These are phyloP conservation scores for Rickenella mellea DNA, from an alignment of 768 basidiomycete genomes.

Conservation along the genomic window DNA sequence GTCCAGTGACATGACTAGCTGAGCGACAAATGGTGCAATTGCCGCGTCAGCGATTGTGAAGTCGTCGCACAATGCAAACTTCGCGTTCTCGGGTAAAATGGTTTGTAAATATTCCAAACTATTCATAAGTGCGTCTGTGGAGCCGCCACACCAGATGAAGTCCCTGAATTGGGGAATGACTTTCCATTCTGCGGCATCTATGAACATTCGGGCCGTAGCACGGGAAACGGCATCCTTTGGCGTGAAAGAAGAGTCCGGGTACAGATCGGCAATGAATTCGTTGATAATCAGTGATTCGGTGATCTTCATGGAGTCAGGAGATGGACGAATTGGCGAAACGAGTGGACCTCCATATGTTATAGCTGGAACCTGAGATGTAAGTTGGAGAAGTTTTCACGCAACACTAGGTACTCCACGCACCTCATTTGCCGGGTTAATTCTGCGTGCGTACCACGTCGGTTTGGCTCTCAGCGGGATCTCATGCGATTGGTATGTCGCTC, in stretches of 20 bases:
- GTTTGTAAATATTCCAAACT: slow-evolving; percentile 39
- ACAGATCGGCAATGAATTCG: slow-evolving; percentile 59
- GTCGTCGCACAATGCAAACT: slow-evolving; percentile 30
- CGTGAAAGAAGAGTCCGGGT: slow-evolving; percentile 35
- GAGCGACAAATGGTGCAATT: slow-evolving; percentile 50
- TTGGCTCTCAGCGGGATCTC: slow-evolving; percentile 51
- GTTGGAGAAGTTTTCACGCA: slow-evolving; percentile 9
- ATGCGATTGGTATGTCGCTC: slow-evolving; percentile 35
- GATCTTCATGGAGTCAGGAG: slow-evolving; percentile 49
- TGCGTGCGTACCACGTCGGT: slow-evolving; percentile 57
- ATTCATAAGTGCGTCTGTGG: slow-evolving; percentile 26
- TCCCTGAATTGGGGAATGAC: slow-evolving; percentile 29
- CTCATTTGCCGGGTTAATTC: slow-evolving; percentile 61
- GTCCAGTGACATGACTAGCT: slow-evolving; percentile 32
- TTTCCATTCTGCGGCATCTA: slow-evolving; percentile 41
- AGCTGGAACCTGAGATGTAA: slow-evolving; percentile 38
- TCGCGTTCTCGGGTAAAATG: slow-evolving; percentile 35
- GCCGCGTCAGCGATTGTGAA: slow-evolving; percentile 60
- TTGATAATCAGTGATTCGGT: slow-evolving; percentile 58
- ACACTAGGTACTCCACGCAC: background rate
- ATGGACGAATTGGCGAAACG: slow-evolving; percentile 44
- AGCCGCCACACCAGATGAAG: slow-evolving; percentile 28
- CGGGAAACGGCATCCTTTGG: slow-evolving; percentile 47
- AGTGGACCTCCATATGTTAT: slow-evolving; percentile 54
- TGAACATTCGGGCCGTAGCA: slow-evolving; percentile 54